Evolutionary conservation across 1,139 yeast genomes (phyloP).

Genomic region (Candida albicans): DNA sequence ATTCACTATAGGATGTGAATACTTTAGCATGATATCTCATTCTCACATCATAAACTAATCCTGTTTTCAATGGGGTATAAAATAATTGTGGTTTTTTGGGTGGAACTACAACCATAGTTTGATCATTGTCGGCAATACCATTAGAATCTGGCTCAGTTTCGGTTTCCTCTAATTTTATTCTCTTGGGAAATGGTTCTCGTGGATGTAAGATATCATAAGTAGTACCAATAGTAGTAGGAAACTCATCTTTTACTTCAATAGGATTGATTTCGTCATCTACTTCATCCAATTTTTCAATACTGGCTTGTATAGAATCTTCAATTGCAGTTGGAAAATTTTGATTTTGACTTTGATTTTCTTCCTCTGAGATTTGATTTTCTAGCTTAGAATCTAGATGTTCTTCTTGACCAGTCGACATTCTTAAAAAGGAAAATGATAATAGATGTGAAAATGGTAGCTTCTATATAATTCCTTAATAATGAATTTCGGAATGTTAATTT

Average conservation of each 20-base stretch:
- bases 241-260: background rate
- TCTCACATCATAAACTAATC: constrained; percentile 91
- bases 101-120: constrained; percentile 51
- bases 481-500: too few relatives aligned
- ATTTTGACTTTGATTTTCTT: background rate
- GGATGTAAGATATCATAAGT: too few relatives aligned
- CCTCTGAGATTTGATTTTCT: too few relatives aligned
- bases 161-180: constrained; percentile 13
- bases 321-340: background rate
- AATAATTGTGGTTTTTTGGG: constrained; percentile 53
- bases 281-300: constrained; percentile 2
- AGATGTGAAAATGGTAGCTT: too few relatives aligned
- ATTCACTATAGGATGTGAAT: constrained; percentile 87
- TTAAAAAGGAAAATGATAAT: too few relatives aligned
- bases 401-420: too few relatives aligned
- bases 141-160: constrained; percentile 1
- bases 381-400: too few relatives aligned
- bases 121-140: background rate
- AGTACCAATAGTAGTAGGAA: background rate
- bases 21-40: constrained; percentile 97
- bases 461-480: too few relatives aligned
- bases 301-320: constrained; percentile 3
- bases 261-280: background rate
- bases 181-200: constrained; percentile 11
- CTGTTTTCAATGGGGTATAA: constrained; percentile 81